These are phyloP conservation scores for Corynespora cassiicola DNA, from an alignment of 2,329 filamentous ascomycete genomes.

Conservation along the genomic window DNA sequence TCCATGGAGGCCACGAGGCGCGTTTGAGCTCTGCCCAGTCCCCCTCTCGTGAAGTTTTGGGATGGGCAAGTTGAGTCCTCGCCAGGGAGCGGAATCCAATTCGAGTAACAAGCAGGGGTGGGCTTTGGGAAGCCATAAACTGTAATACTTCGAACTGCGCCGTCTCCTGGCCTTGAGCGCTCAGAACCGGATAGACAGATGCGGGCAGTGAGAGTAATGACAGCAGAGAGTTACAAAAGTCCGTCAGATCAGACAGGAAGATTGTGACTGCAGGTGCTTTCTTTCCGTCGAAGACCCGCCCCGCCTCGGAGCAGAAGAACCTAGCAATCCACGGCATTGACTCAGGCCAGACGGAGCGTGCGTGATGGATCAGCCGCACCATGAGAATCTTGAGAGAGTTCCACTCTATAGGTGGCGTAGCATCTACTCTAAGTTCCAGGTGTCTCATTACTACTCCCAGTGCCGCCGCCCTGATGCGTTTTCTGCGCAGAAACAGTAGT, in stretches of 20 bases:
- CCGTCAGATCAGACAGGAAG: conserved; percentile 37
- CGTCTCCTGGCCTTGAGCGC: conserved; percentile 57
- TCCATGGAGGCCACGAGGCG: conserved; percentile 70
- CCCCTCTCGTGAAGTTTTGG: conserved; percentile 62
- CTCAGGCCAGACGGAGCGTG: conserved; percentile 37
- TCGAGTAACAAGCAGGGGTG: conserved; percentile 62
- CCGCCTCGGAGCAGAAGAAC: conserved; percentile 31
- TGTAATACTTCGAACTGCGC: conserved; percentile 64
- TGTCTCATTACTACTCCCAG: conserved; percentile 33
- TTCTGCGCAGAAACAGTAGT: conserved; percentile 38
- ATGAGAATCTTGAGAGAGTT: conserved; percentile 26
- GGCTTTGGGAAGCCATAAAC: conserved; percentile 62
- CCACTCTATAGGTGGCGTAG: conserved; percentile 29
- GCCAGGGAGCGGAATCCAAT: conserved; percentile 64
- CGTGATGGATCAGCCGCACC: conserved; percentile 37
- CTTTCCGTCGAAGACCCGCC: conserved; percentile 16
- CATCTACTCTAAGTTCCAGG: conserved; percentile 19
- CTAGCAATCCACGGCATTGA: conserved; percentile 38
- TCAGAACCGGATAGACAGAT: conserved; percentile 56
- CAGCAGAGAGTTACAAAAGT: conserved; percentile 58
- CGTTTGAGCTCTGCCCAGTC: conserved; percentile 67
- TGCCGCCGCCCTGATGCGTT: conserved; percentile 24
- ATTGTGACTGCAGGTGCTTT: conserved; percentile 11
- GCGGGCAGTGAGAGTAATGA: conserved; percentile 57
- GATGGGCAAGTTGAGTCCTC: conserved; percentile 63